phyloP scores from a whole-genome alignment of 208 protist genomes.

The Leishmania lainsoni region DNA sequence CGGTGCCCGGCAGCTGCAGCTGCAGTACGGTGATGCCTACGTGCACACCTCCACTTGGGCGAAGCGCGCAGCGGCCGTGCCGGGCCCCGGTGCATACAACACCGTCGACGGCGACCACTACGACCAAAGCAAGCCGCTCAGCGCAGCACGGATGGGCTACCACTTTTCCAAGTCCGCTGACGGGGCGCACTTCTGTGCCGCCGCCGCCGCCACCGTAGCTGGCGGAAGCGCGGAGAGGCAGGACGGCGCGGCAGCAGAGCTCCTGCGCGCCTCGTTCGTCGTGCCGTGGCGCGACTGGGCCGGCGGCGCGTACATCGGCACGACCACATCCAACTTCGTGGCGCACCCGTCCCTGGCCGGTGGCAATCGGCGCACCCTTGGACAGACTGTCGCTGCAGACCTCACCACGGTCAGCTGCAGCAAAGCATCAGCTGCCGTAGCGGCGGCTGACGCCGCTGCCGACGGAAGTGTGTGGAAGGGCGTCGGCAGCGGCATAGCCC shows the following conservation, averaged over 20 bases:
- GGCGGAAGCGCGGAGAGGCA: neutral
- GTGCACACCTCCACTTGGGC: conserved; percentile 24
- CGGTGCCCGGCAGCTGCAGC: conserved; percentile 27
- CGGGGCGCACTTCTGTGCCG: conserved; percentile 19
- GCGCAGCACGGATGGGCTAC: conserved; percentile 18
- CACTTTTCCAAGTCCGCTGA: conserved; percentile 25
- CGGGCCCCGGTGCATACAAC: conserved; percentile 43
- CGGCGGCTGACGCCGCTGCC: neutral
- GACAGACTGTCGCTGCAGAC: neutral
- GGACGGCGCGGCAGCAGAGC: neutral
- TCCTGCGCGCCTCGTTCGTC: conserved; percentile 3
- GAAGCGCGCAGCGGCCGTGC: conserved; percentile 23
- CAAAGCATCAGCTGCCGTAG: neutral
- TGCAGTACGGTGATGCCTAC: conserved; percentile 19
- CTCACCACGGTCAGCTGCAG: neutral
- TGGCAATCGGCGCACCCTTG: conserved; percentile 14
- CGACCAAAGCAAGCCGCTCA: conserved; percentile 18
- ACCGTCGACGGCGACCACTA: conserved; percentile 24
- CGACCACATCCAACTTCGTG: conserved; percentile 23
- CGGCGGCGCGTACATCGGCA: conserved; percentile 31
- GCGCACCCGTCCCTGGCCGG: conserved; percentile 27
- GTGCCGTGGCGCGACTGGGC: conserved; percentile 36
- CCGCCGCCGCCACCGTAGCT: neutral
- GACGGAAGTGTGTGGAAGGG: conserved; percentile 21
- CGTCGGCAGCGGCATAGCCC: conserved; percentile 32